Conservation (phyloP, 2,329 filamentous ascomycete species). For the Exophiala xenobiotica region DNA sequence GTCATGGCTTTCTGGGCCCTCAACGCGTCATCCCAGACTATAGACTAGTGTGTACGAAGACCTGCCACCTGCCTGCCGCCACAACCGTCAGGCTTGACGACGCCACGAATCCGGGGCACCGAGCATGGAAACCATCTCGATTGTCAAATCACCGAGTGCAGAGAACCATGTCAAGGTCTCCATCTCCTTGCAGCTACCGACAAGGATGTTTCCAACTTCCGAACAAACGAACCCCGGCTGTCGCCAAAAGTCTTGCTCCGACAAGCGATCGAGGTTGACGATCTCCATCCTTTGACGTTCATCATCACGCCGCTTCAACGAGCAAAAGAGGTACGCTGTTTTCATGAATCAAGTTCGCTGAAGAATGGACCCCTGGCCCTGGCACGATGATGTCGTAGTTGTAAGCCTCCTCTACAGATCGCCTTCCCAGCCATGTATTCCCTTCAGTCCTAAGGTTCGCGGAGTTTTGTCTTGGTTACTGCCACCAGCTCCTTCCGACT, state of each 20-base stretch:
- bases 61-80: too few relatives aligned
- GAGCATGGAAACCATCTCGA: background rate
- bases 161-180: background rate
- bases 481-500: background rate
- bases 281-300: background rate
- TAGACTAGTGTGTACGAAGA: too few relatives aligned
- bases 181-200: too few relatives aligned
- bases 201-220: conserved; percentile 26
- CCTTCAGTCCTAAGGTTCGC: background rate
- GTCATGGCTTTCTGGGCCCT: too few relatives aligned
- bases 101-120: conserved; percentile 3
- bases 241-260: conserved; percentile 14
- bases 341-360: background rate
- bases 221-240: background rate
- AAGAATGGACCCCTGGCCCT: conserved; percentile 4
- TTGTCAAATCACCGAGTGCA: background rate
- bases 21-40: too few relatives aligned
- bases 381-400: conserved; percentile 26
- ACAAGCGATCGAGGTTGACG: conserved; percentile 4
- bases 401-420: conserved; percentile 5
- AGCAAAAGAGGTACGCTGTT: background rate
- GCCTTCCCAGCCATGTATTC: conserved; percentile 10
- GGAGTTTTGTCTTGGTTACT: background rate
- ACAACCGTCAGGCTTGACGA: background rate
- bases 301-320: conserved; percentile 20